Base-by-base conservation (phyloP, 2,329 filamentous ascomycete species). In the Fusarium equiseti region DNA sequence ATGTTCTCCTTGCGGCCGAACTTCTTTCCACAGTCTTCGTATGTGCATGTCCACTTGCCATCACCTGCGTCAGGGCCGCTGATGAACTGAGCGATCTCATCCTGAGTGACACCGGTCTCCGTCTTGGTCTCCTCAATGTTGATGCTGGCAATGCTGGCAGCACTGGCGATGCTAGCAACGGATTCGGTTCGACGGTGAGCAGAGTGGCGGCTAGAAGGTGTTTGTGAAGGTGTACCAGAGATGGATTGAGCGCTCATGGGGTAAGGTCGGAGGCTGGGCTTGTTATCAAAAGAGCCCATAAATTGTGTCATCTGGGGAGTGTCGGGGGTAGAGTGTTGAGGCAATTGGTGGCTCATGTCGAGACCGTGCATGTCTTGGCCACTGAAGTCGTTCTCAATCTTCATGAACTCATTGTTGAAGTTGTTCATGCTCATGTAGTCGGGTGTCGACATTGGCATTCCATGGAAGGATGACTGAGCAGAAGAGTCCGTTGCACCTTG, bases 1-100 rank as follows among this genome's bases (percentile, higher is more conserved):
- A 98, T 98, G 82, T 99, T 98, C 81, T 99, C 96, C 80, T 98
- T 97, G 74, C 96, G 90, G n/a, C 95, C 95, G 78, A 99, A 98
- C 56, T 90, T 89, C 81, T 97, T 97, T 73, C 90, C 88, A 81
- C 96, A 99, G 29, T 90, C 90, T 11, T 93, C 86, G 61, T 83
- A 95, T n/a, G 89, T 81, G 78, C 92, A 96, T 9, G 90, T 84
- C 91, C 92, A 96, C 80, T 94, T 94, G 73, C 91, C 90, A 73
- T 94, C 92, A n/a, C 80, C 78, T 5, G 89, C 84, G 73, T 93
- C 91, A 0, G 92, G 92, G 2, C 91, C 91, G 51, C 87, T 85
- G 73, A 95, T 95, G 80, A 87, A 93, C 52, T 88, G 87, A 7
- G 90, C 87, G 72, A 95, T 95, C 72, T 98, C 94, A 73, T 98